Evolutionary conservation across 495 filamentous ascomycete genomes (phyloP), one percentile per base, ranked within the genome.

Genomic region (Apodospora peruviana): DNA sequence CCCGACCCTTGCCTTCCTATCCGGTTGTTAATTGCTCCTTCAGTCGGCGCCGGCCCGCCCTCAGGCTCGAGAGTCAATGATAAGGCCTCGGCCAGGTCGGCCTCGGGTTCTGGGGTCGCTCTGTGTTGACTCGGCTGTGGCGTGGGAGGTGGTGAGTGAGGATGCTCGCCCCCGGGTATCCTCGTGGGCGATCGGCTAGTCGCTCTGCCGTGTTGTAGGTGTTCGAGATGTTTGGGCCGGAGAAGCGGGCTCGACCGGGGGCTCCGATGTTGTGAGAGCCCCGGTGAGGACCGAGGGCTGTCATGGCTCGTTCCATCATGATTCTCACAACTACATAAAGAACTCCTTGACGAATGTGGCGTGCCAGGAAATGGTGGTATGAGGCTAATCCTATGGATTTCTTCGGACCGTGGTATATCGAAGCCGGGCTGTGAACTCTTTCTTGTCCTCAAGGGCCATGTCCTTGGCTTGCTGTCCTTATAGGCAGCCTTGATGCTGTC

Each of bases 331-430:
- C 64, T 74, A 62, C 61, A 68, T 55, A 75, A 70, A 59, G 74
- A 79, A 46, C 68, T 72, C 18, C 61, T 60, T 17, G 72, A 78
- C 17, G 74, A 73, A 48, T 68, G 62, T 17, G 71, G 69, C 16
- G 68, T 73, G 35, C 71, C 67, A 37, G 71, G 70, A 12, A 73
- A 48, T 11, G 71, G 66, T 35, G 72, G 72, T 43, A 74, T 50
- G 35, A 60, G 48, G 18, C 61, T 50, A 22, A 69, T 66, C 22
- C 60, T 59, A 52, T 73, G 68, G 40, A 73, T 59, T 42, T 66
- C 68, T 45, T 70, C 69, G 51, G 67, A 61, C 48, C 61, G 60
- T 23, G 60, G 46, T 40, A 69, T 61, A 22, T 68, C 65, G 51
- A 75, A 65, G 44, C 61, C 60, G 29, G 66, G 69, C 36, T 62